phyloP scores from a whole-genome alignment of 2,329 filamentous ascomycete genomes.

The Clarireedia sp. region DNA sequence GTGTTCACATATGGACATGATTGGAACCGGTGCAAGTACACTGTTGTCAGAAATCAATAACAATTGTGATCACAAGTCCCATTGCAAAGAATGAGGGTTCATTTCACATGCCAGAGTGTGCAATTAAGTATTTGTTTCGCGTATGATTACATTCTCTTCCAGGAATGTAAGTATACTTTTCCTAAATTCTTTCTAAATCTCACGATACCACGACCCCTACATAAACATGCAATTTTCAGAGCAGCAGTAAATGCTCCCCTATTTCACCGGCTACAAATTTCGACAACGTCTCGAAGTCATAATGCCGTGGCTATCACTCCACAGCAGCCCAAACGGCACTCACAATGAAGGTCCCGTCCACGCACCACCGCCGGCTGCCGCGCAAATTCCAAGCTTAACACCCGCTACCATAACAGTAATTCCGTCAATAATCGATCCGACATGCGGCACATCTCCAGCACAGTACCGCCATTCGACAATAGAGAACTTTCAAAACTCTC shows the following conservation, averaged over 20 bases:
- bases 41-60: too few species aligned
- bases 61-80: background rate
- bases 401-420: constrained; percentile 10
- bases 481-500: background rate
- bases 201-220: background rate
- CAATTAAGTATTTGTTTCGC: background rate
- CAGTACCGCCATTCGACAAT: constrained; percentile 7
- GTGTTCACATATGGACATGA: background rate
- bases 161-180: constrained; percentile 3
- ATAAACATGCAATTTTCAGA: constrained; percentile 1
- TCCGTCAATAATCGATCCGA: constrained; percentile 15
- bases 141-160: constrained; percentile 6
- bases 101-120: background rate
- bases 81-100: background rate
- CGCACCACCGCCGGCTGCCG: background rate
- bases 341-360: background rate
- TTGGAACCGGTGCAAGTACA: too few species aligned
- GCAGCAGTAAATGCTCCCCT: background rate
- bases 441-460: constrained; percentile 13
- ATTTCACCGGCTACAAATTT: background rate
- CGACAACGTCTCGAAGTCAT: background rate
- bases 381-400: background rate
- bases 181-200: background rate
- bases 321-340: background rate
- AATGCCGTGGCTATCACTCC: constrained; percentile 11